Evolutionary conservation across 768 basidiomycete genomes (phyloP).

Genomic region (Rhizopogon vesiculosus): DNA sequence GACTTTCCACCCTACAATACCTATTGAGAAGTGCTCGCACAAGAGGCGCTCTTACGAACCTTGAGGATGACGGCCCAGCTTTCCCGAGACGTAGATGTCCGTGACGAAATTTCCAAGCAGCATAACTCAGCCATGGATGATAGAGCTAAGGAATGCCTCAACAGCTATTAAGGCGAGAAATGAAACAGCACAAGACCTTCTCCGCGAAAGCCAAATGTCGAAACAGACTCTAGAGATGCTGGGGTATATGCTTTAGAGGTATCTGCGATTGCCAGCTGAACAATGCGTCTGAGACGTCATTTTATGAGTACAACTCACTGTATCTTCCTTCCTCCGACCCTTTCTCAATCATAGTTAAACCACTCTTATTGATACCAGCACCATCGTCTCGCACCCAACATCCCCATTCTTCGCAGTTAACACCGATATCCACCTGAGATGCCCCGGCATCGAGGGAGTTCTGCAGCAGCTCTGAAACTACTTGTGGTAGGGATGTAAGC

Average conservation of each 20-base stretch:
- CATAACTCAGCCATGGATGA: conserved; percentile 79
- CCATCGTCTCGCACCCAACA: conserved; percentile 90
- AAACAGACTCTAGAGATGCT: conserved; percentile 43
- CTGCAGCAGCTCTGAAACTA: conserved; percentile 83
- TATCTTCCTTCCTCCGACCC: conserved; percentile 57
- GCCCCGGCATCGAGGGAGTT: conserved; percentile 86
- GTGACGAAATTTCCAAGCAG: conserved; percentile 78
- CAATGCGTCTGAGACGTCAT: background rate
- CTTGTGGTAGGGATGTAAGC: conserved; percentile 73
- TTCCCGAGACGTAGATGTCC: conserved; percentile 56
- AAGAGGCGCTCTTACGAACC: conserved; percentile 33
- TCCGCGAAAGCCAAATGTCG: conserved; percentile 88
- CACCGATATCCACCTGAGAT: conserved; percentile 58
- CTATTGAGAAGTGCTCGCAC: background rate
- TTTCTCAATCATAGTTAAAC: conserved; percentile 49
- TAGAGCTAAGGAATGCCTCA: conserved; percentile 49
- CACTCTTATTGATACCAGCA: conserved; percentile 60
- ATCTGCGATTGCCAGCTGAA: conserved; percentile 33
- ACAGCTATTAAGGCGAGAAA: background rate
- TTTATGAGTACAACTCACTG: conserved; percentile 42
- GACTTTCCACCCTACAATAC: conserved; percentile 51
- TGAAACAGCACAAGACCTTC: conserved; percentile 58
- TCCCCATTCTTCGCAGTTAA: conserved; percentile 75
- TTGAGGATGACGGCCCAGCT: conserved; percentile 79
- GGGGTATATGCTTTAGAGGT: conserved; percentile 67